A percentile compares a stretch with the other conserved stretches of the same genome.
phyloP scores from a whole-genome alignment of 257 asterid genomes.

The Solanum corneliomulleri region DNA sequence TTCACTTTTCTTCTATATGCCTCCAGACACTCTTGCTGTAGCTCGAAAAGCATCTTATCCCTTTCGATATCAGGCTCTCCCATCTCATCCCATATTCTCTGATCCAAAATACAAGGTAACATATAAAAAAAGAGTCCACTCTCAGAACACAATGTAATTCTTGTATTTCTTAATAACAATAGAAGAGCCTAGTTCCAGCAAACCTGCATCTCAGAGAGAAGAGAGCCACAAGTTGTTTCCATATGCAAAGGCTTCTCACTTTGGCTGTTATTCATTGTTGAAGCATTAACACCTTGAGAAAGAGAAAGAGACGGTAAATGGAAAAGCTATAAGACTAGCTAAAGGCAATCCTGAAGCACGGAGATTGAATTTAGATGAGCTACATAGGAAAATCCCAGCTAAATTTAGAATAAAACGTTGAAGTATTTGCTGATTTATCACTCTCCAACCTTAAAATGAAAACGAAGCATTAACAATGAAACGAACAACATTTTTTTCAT shows the following conservation, averaged over 20 bases:
- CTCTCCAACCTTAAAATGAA: background rate
- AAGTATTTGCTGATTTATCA: background rate
- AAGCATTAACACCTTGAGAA: conserved; percentile 6
- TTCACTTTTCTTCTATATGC: conserved; percentile 81
- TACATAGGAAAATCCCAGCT: background rate
- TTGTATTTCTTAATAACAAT: background rate
- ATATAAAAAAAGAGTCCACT: background rate
- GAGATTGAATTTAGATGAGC: background rate
- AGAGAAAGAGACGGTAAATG: background rate
- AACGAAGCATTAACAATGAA: background rate
- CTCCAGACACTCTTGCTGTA: conserved; percentile 76
- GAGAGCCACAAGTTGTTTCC: conserved; percentile 64
- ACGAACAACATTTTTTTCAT: background rate
- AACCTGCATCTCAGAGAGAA: conserved; percentile 76
- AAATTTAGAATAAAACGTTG: background rate
- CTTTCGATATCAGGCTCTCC: conserved; percentile 70
- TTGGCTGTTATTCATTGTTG: background rate
- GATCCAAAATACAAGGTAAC: conserved; percentile 11
- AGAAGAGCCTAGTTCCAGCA: background rate
- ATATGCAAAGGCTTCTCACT: conserved; percentile 24
- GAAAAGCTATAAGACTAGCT: background rate
- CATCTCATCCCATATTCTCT: conserved; percentile 90
- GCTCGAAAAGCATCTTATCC: conserved; percentile 71
- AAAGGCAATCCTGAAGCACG: background rate
- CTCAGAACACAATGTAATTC: background rate